Conservation (phyloP, 73 alveolate genomes). For the Durusdinium trenchii region DNA sequence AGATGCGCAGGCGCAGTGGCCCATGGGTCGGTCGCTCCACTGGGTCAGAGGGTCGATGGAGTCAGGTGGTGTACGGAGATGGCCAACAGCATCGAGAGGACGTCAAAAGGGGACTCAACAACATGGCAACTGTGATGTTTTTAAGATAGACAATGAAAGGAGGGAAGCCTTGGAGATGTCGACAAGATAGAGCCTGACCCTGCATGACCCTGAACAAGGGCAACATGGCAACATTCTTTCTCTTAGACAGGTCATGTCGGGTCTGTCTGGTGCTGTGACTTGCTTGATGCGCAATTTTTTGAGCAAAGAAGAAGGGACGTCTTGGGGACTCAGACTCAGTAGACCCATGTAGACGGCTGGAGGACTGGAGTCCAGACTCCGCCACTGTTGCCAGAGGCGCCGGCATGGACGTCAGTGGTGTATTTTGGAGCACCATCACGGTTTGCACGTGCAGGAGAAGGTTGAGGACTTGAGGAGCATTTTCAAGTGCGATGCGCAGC, state of each 20-base stretch:
- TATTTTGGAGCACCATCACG: background rate
- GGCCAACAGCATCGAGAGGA: constrained; percentile 31
- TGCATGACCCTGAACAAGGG: background rate
- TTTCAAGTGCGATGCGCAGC: constrained; percentile 53
- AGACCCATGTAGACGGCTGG: background rate
- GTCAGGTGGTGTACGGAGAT: constrained; percentile 2
- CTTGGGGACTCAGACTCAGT: background rate
- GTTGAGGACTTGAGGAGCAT: constrained; percentile 67
- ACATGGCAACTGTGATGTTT: background rate
- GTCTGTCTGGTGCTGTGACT: background rate
- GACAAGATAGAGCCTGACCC: too few relatives aligned
- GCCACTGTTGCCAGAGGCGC: constrained; percentile 81
- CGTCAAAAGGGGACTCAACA: background rate
- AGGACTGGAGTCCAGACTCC: constrained; percentile 65
- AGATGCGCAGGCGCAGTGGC: constrained; percentile 33
- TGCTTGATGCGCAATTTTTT: too few relatives aligned
- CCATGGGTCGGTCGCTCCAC: background rate
- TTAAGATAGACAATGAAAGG: background rate
- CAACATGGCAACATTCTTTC: background rate
- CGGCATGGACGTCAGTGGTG: background rate
- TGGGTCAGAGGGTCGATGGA: background rate
- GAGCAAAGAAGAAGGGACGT: too few relatives aligned
- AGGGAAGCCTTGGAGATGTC: too few relatives aligned
- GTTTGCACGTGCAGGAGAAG: constrained; percentile 15
- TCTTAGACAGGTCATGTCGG: background rate